A percentile compares a stretch with the other conserved stretches of the same genome.
Conservation (phyloP, 805 yeast species). For the Pichia paraexigua region DNA sequence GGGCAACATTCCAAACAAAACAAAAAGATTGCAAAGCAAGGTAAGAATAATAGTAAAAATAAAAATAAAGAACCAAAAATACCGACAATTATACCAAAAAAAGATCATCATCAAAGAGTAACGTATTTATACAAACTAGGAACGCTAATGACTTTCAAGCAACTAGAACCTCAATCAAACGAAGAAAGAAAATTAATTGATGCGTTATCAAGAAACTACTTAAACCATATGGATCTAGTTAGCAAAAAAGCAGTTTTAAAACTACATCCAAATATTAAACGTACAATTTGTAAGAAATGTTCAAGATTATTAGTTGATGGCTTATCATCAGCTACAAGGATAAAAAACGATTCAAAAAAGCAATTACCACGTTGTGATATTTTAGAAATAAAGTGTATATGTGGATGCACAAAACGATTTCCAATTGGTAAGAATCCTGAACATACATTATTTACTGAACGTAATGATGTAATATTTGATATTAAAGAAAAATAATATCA, state of each 20-base stretch:
- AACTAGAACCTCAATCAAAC: neutral
- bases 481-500: neutral
- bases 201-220: constrained; percentile 47
- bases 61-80: constrained; percentile 11
- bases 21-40: neutral
- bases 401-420: constrained; percentile 47
- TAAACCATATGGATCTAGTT: constrained; percentile 48
- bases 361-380: constrained; percentile 34
- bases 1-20: neutral
- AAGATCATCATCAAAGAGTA: constrained; percentile 53
- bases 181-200: constrained; percentile 17
- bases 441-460: constrained; percentile 41
- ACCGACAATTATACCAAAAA: constrained; percentile 40
- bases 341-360: constrained; percentile 36
- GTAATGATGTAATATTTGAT: constrained; percentile 21
- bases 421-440: constrained; percentile 53
- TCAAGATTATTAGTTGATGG: constrained; percentile 44
- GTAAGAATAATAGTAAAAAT: neutral
- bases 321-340: constrained; percentile 28
- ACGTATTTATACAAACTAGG: constrained; percentile 55
- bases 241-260: constrained; percentile 62
- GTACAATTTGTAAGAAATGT: constrained; percentile 66
- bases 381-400: constrained; percentile 42
- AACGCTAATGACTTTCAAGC: constrained; percentile 26
- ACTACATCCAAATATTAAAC: constrained; percentile 55